Evolutionary conservation across 2,329 filamentous ascomycete species (phyloP), one percentile per base, ranked within the genome.

Genomic region (Pseudogymnoascus verrucosus): DNA sequence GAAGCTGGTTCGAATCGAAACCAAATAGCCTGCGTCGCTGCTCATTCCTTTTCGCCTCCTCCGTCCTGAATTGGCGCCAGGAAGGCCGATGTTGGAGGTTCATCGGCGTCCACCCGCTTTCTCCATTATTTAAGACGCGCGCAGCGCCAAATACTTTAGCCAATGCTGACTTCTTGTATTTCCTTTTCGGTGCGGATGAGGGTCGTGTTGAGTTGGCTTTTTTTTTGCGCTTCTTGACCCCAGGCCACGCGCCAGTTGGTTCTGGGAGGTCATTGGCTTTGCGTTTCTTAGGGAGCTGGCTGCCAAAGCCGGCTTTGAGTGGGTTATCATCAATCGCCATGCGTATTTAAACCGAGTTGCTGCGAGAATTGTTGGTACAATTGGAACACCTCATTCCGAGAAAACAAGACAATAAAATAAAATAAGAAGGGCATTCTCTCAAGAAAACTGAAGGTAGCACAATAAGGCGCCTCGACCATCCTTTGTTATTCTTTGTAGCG

Each of bases 151-250:
- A 57, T 34, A 34, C 11, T 57, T 57, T 57, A 57, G 47, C 47
- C n/a, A 57, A 57, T 57, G 26, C 47, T 1, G 47, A 57, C n/a
- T 57, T 57, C 47, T 34, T 57, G 26, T 57, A 57, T 57, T 57
- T 57, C 12, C 47, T 31, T 34, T 57, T 57, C 10, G 8, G 26
- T 19, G n/a, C 47, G 3, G 26, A 12, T 19, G n/a, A 12, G 26
- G n/a, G 10, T 28, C 26, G 26, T 57, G 5, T 34, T 57, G 26
- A 3, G 5, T 19, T 57, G 4, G 7, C 26, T 34, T 31, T 31
- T n/a, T 11, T 57, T 34, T 57, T 57, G 47, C 26, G 47, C n/a
- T 34, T 57, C n/a, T 57, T 57, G n/a, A 4, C 47, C n/a, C 26
- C 47, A 31, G 26, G 47, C 47, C 47, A 57, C 10, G n/a, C 47